Evolutionary conservation across 225 moss, liverwort and hornwort species (phyloP).

Genomic region (Pseudoscleropodium purum): DNA sequence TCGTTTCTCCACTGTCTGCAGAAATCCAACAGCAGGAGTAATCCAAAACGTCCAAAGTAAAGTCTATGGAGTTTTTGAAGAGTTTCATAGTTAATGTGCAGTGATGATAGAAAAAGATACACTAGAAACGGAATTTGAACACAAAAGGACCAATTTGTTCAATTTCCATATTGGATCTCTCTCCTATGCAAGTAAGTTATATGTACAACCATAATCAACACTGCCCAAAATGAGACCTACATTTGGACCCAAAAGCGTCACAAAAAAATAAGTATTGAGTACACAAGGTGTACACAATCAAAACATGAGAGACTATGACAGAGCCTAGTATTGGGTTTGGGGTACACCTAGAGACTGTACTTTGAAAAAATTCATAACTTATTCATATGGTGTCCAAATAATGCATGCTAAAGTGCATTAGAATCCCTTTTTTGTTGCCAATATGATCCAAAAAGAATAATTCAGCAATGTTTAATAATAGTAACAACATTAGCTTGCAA

Average conservation of each 20-base stretch:
- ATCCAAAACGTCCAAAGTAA: neutral
- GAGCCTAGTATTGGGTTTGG: too few relatives aligned
- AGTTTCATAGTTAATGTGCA: neutral
- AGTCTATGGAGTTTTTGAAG: neutral
- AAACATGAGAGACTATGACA: neutral
- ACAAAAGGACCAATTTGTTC: too few relatives aligned
- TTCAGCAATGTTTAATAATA: too few relatives aligned
- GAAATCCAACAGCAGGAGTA: neutral
- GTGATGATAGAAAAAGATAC: neutral
- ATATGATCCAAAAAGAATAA: neutral
- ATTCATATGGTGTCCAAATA: neutral
- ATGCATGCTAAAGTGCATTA: too few relatives aligned
- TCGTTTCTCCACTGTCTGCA: slow-evolving; percentile 89
- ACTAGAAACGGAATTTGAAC: neutral
- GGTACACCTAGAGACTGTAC: neutral
- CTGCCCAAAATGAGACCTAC: neutral
- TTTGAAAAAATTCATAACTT: neutral
- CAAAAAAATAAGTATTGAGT: neutral
- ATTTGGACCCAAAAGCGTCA: neutral
- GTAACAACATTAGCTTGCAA: too few relatives aligned
- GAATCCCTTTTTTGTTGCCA: neutral
- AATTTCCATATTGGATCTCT: neutral
- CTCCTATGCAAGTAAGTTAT: neutral
- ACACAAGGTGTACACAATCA: neutral
- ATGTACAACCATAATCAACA: neutral